A percentile compares a stretch with the other conserved stretches of the same genome.
These are phyloP conservation scores for Fusarium albosuccineum DNA, from an alignment of 2,329 filamentous ascomycete species.

Conservation along the genomic window DNA sequence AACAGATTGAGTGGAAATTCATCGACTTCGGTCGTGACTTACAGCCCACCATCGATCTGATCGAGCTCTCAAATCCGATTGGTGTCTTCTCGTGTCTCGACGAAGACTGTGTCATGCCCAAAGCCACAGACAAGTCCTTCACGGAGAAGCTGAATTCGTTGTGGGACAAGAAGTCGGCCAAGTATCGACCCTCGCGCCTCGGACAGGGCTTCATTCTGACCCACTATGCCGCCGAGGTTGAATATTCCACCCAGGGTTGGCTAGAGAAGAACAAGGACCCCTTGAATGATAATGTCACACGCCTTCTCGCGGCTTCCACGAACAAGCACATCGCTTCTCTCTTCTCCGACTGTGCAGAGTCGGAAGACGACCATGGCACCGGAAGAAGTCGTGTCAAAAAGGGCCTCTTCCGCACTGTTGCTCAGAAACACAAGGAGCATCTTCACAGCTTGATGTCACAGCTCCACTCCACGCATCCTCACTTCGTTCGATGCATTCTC, in stretches of 20 bases:
- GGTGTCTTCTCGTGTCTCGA: slow-evolving; percentile 99
- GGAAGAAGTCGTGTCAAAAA: slow-evolving; percentile 90
- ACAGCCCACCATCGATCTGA: slow-evolving; percentile 97
- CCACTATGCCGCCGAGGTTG: slow-evolving; percentile 97
- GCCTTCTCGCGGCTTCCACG: slow-evolving; percentile 83
- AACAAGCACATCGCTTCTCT: slow-evolving; percentile 87
- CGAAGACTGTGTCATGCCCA: slow-evolving; percentile 98
- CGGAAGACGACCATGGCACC: slow-evolving; percentile 78
- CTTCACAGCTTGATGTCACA: slow-evolving; percentile 96
- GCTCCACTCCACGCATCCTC: slow-evolving; percentile 94
- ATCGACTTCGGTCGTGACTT: slow-evolving; percentile 98
- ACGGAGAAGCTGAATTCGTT: slow-evolving; percentile 97
- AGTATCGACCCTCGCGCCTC: slow-evolving; percentile 90
- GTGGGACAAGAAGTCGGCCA: slow-evolving; percentile 95
- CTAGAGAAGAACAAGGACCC: slow-evolving; percentile 99
- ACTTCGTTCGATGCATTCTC: slow-evolving; percentile 97
- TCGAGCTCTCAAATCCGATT: slow-evolving; percentile 95
- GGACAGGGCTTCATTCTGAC: slow-evolving; percentile 95
- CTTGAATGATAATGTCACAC: slow-evolving; percentile 95
- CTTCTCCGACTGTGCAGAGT: slow-evolving; percentile 89
- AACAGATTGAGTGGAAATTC: slow-evolving; percentile 99
- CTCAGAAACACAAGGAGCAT: slow-evolving; percentile 97
- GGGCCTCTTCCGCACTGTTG: slow-evolving; percentile 95
- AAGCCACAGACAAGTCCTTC: slow-evolving; percentile 96
- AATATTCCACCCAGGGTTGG: slow-evolving; percentile 96